Evolutionary conservation across 108 stramenopile species (phyloP).

Genomic region (Poteriospumella lacustris): DNA sequence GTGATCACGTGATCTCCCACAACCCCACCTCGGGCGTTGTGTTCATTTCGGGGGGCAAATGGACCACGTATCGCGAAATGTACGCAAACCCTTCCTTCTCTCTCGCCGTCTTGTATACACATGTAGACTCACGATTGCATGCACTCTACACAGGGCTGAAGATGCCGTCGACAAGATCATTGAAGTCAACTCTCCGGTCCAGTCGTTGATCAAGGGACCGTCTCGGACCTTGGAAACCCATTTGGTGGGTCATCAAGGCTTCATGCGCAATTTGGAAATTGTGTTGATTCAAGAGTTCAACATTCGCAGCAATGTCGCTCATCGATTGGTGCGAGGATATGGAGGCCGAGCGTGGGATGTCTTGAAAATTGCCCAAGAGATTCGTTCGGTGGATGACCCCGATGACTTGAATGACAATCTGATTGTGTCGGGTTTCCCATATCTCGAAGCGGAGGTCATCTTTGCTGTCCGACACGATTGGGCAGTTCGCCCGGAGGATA

Average conservation of each 20-base stretch:
- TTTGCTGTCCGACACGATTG: slow-evolving; percentile 84
- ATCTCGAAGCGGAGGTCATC: slow-evolving; percentile 83
- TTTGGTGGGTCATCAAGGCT: slow-evolving; percentile 9
- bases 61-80: slow-evolving; percentile 98
- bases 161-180: slow-evolving; percentile 28
- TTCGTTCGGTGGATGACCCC: neutral
- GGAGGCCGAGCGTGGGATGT: slow-evolving; percentile 23
- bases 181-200: neutral
- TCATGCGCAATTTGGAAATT: neutral
- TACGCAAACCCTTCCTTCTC: slow-evolving; percentile 61
- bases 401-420: slow-evolving; percentile 23
- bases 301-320: neutral
- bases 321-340: neutral
- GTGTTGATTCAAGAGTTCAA: slow-evolving; percentile 3
- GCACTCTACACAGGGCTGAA: slow-evolving; percentile 16
- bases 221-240: neutral
- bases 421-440: slow-evolving; percentile 69
- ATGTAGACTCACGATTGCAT: neutral
- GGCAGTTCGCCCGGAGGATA: slow-evolving; percentile 86
- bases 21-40: slow-evolving; percentile 61
- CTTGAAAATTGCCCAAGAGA: slow-evolving; percentile 5
- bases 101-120: neutral
- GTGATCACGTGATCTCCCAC: slow-evolving; percentile 20
- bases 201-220: neutral
- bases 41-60: slow-evolving; percentile 94